Base-by-base conservation (phyloP, 345 rosid genomes). In the Pistacia integerrima region DNA sequence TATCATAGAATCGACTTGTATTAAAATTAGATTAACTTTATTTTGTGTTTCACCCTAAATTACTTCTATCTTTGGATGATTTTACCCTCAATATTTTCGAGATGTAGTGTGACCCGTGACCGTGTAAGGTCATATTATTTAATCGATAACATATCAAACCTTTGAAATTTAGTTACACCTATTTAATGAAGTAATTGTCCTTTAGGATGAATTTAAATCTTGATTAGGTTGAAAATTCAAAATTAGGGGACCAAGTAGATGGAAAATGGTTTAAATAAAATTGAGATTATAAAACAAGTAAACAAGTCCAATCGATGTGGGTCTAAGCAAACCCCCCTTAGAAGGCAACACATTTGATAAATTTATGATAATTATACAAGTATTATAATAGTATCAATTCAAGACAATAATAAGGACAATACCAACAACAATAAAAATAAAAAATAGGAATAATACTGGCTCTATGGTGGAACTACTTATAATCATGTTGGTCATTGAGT, bases 331-430 rank as follows among this genome's bases (percentile, higher is more conserved):
- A 61, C 36, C 41, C 28, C 25, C 64, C 33, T 30, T 11, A 35
- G 54, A 16, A 49, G 61, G 55, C 78, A 82, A 71, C 83, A 17
- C 52, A 75, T 72, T 59, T 74, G 74, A 77, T 76, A 62, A 57
- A 41, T 33, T 58, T 75, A 69, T 54, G 8, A 79, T 77, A 57
- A 82, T 64, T 56, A 46, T 4, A 64, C 18, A 20, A 60, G 20
- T 57, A 17, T 54, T 16, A 25, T 65, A 72, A 36, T 41, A 77
- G n/a, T 38, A 44, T 11, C 44, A 61, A 56, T 28, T 11, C 41
- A 61, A 36, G 36, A 56, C 48, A 48, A 64, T 49, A 57, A 44
- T 35, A 72, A 9, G 30, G 30, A 14, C 65, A 55, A 11, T 17
- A 25, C 46, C 68, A 64, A 33, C 36, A 57, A 46, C 49, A 3